Evolutionary conservation across 176 grass and related monocot species (phyloP).

Genomic region (Paspalum notatum): DNA sequence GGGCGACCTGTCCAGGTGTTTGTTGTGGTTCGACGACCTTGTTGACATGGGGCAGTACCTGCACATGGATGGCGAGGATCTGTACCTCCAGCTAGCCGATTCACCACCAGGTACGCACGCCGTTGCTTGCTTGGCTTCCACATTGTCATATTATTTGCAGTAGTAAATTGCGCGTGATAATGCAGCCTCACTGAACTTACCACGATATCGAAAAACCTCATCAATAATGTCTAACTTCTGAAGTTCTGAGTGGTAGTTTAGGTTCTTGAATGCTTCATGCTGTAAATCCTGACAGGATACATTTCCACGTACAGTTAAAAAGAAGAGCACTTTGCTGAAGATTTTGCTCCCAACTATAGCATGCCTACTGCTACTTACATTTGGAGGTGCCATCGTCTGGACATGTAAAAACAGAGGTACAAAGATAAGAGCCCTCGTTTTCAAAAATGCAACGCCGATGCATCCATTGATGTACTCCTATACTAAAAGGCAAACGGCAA

Average conservation of each 20-base stretch:
- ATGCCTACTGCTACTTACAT: not conserved
- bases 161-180: no score
- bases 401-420: constrained; percentile 3
- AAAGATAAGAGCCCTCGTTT: not conserved
- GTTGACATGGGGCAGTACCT: not conserved
- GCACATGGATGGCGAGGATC: not conserved
- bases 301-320: not conserved
- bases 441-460: not conserved
- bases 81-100: not conserved
- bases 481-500: not conserved
- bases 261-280: not conserved
- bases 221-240: no score
- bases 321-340: not conserved
- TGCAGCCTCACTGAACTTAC: no score
- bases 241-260: no score
- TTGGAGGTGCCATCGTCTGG: not conserved
- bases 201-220: no score
- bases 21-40: constrained; percentile 1
- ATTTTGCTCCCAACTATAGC: not conserved
- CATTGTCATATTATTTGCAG: no score
- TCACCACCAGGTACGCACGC: not conserved
- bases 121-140: no score
- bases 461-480: not conserved
- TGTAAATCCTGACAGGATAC: not conserved
- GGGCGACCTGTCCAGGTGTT: not conserved